A percentile compares a stretch with the other conserved stretches of the same genome.
Evolutionary conservation across 805 yeast species (phyloP).

Genomic region (Schwanniomyces polymorphus): DNA sequence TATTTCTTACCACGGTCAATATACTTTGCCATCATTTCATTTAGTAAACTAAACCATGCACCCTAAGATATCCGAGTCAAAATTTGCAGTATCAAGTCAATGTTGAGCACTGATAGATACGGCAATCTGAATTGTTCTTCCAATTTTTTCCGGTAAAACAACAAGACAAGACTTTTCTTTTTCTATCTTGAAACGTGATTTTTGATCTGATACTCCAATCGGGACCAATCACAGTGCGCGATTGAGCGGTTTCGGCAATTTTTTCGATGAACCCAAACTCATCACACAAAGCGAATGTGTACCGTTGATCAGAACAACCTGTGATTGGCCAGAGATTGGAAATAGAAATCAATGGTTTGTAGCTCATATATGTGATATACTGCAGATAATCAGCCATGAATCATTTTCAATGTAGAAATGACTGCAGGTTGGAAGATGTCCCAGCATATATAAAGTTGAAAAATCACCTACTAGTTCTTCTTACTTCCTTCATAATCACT

Average conservation of each 20-base stretch:
- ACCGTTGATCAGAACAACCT: constrained; percentile 2
- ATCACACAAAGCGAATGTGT: neutral
- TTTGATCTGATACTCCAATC: neutral
- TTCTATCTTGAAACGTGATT: neutral
- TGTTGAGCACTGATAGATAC: neutral
- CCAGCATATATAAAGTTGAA: neutral
- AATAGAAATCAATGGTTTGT: neutral
- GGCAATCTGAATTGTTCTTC: neutral
- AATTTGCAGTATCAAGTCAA: no score
- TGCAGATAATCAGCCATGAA: neutral
- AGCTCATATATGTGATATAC: neutral
- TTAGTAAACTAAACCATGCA: no score
- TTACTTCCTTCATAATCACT: neutral
- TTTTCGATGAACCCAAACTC: neutral
- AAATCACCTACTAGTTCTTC: neutral
- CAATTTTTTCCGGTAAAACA: neutral
- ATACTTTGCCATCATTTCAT: no score
- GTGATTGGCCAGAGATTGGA: constrained; percentile 6
- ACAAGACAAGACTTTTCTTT: neutral
- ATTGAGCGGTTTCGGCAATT: constrained; percentile 1
- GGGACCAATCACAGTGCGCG: neutral
- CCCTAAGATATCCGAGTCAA: no score
- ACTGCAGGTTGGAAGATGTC: neutral
- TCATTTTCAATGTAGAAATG: neutral
- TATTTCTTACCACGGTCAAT: no score